Evolutionary conservation across 1,284 basidiomycete genomes (phyloP), one percentile per base, ranked within the genome.

Genomic region (Leccinum olivaceoglutinosum): DNA sequence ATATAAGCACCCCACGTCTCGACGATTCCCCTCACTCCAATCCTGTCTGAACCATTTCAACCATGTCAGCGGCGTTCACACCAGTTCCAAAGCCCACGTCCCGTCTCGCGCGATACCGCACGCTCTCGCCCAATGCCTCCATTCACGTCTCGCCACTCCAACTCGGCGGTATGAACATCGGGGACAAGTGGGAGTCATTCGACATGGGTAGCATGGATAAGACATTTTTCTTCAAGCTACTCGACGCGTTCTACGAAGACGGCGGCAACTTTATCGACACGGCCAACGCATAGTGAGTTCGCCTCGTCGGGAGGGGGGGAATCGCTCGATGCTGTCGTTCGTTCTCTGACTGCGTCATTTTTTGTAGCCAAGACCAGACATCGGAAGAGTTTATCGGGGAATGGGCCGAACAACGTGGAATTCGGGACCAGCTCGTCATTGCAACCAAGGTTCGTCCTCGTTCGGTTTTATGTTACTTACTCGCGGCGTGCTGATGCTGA

Each of bases 151-250:
- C 82, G 0, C 83, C 84, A 0, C 67, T 85, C 16, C 75, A 76
- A 63, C 77, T 86, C n/a, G 85, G 85, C 8, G 83, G 72, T 3
- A 82, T 82, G 82, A 82, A 76, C 69, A 78, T 86, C 61, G 82
- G 83, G 7, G 76, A 82, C 66, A 73, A 77, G 53, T 83, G 83
- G 83, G 68, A 64, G 0, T 34, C 66, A 6, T 25, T 64, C 8
- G 51, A 21, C 12, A 65, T 76, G 67, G 78, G 79, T 0, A 58
- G 63, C 0, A 79, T 79, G 75, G 65, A 73, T 65, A 78, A 78
- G 66, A 75, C 77, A 39, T 67, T 67, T 3, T 74, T 72, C 4
- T 78, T 81, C 68, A 71, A 76, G 65, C 68, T 81, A 1, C 74
- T 81, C 0, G 80, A 81, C 49, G 77, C 77, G 3, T 80, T 67